phyloP scores from a whole-genome alignment of 2,329 filamentous ascomycete species.

The Neophaeococcomyces mojaviensis region DNA sequence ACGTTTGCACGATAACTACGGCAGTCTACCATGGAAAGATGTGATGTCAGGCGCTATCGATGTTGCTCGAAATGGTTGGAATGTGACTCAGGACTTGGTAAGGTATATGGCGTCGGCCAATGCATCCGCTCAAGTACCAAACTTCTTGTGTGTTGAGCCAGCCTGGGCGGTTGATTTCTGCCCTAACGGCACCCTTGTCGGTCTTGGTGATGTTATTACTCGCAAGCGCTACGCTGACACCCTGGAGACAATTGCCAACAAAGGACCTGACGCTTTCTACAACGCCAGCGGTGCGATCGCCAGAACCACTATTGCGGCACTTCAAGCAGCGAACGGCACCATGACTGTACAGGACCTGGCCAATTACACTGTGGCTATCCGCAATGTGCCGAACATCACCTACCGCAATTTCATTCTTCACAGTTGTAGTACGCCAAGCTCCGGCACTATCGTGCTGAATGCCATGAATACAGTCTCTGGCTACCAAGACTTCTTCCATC shows the following conservation, averaged over 20 bases:
- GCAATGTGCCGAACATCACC: conserved; percentile 55
- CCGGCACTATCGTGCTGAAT: conserved; percentile 66
- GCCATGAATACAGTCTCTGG: conserved; percentile 78
- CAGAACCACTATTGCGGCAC: conserved; percentile 60
- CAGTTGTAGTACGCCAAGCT: conserved; percentile 65
- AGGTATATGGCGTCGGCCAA: conserved; percentile 59
- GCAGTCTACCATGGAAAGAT: conserved; percentile 58
- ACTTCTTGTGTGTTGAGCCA: conserved; percentile 68
- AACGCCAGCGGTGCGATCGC: conserved; percentile 55
- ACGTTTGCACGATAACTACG: conserved; percentile 60
- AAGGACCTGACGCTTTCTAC: conserved; percentile 70
- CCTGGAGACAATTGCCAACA: conserved; percentile 65
- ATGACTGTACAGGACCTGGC: conserved; percentile 74
- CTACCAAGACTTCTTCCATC: conserved; percentile 57
- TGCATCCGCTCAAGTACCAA: conserved; percentile 33
- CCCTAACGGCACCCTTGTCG: conserved; percentile 65
- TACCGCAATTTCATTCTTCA: conserved; percentile 61
- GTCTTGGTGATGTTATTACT: conserved; percentile 69
- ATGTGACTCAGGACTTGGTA: conserved; percentile 64
- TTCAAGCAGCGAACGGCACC: conserved; percentile 67
- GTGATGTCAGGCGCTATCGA: conserved; percentile 68
- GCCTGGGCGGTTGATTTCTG: conserved; percentile 85
- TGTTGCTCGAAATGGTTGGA: conserved; percentile 67
- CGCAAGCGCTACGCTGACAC: conserved; percentile 74
- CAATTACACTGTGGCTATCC: conserved; percentile 61